Conservation (phyloP, 305 asterid species). For the Fraxinus angustifolia region DNA sequence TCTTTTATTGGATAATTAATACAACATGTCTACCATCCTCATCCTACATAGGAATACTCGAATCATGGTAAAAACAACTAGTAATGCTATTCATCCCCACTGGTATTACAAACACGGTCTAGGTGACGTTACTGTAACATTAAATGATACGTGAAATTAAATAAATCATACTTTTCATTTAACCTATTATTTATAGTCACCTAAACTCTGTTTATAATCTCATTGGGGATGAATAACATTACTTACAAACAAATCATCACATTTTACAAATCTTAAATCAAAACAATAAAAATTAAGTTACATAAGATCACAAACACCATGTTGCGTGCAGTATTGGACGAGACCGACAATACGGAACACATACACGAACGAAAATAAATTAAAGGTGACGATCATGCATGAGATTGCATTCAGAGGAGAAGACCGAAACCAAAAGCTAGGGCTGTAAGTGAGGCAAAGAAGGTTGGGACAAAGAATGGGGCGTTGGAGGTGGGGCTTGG, state of each 20-base stretch:
- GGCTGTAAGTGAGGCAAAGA: conserved; percentile 5
- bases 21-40: not conserved
- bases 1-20: not conserved
- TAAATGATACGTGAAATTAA: too few species aligned
- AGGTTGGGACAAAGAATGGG: conserved; percentile 2
- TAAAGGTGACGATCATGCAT: not conserved
- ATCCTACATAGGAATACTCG: not conserved
- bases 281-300: not conserved
- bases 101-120: too few species aligned
- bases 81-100: too few species aligned
- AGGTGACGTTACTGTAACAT: too few species aligned
- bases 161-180: too few species aligned
- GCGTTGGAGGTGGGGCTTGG: conserved; percentile 12
- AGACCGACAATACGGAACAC: not conserved
- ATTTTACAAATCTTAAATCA: not conserved
- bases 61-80: not conserved
- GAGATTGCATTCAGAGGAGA: not conserved
- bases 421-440: conserved; percentile 8
- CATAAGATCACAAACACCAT: not conserved
- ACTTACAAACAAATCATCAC: conserved; percentile 3
- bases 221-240: too few species aligned
- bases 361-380: not conserved
- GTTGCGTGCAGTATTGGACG: not conserved
- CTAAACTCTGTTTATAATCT: too few species aligned
- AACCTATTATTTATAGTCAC: too few species aligned